phyloP scores from a whole-genome alignment of 1,284 basidiomycete genomes.

The Vanrija sp. region DNA sequence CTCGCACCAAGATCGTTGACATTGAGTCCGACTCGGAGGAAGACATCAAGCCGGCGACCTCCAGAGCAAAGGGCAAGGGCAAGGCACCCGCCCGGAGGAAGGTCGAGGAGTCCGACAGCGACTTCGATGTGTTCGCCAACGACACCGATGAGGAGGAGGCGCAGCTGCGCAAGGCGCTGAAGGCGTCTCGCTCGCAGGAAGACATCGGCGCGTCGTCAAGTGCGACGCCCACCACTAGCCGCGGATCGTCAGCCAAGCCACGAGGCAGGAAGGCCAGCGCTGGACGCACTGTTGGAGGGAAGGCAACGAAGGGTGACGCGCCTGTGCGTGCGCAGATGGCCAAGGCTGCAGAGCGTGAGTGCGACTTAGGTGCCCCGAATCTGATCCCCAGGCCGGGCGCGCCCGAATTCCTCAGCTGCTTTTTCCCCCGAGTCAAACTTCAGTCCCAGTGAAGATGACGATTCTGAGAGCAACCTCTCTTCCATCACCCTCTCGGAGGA shows the following conservation, averaged over 20 bases:
- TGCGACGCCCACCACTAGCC: neutral
- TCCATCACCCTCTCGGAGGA: conserved; percentile 4
- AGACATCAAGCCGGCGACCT: neutral
- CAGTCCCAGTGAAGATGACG: too few relatives aligned
- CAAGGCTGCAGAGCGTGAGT: conserved; percentile 13
- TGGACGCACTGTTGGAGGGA: conserved; percentile 6
- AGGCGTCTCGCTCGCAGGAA: conserved; percentile 6
- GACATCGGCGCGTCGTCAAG: neutral
- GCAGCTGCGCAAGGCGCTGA: conserved; percentile 20
- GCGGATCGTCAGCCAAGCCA: neutral
- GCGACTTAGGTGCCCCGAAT: neutral
- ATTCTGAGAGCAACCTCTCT: too few relatives aligned
- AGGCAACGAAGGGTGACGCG: conserved; percentile 15
- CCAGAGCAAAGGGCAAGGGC: conserved; percentile 19
- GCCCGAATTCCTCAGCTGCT: too few relatives aligned
- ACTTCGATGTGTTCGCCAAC: conserved; percentile 20
- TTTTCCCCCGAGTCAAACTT: too few relatives aligned
- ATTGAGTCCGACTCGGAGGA: conserved; percentile 2
- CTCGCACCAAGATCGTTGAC: neutral
- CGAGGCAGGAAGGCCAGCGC: neutral
- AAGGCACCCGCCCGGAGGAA: conserved; percentile 21
- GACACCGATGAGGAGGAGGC: conserved; percentile 30
- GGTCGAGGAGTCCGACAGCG: conserved; percentile 7
- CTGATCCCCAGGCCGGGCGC: neutral
- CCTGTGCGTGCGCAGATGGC: conserved; percentile 9